Conservation (phyloP, 495 filamentous ascomycete genomes). For the Pyronema domesticum region DNA sequence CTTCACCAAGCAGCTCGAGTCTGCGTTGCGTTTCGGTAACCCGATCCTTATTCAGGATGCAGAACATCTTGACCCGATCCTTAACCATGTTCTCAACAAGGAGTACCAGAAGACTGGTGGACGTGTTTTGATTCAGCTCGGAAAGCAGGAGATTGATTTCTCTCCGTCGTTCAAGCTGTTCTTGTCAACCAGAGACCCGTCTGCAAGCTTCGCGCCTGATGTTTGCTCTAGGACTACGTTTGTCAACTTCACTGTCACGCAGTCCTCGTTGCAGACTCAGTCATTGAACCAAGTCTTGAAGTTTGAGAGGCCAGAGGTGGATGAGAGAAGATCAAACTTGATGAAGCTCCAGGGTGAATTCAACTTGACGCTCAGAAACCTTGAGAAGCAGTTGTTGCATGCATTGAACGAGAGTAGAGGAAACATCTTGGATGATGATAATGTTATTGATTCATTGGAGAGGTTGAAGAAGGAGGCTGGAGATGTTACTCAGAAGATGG, state of each 20-base stretch:
- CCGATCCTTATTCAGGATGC: conserved; percentile 97
- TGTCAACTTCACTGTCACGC: conserved; percentile 98
- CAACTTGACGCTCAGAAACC: conserved; percentile 82
- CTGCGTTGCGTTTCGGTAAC: conserved; percentile 90
- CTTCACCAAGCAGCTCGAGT: conserved; percentile 94
- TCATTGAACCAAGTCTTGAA: conserved; percentile 93
- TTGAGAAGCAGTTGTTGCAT: conserved; percentile 88
- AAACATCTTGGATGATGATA: conserved; percentile 96
- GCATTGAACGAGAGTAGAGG: conserved; percentile 93
- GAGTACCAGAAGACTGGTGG: conserved; percentile 99
- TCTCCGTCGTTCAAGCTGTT: conserved; percentile 93
- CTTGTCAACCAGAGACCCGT: conserved; percentile 87
- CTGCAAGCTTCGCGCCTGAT: conserved; percentile 90
- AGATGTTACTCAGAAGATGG: conserved; percentile 90
- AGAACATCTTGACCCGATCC: conserved; percentile 86
- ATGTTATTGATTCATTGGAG: conserved; percentile 93
- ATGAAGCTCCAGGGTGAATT: conserved; percentile 99
- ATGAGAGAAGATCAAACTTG: conserved; percentile 83
- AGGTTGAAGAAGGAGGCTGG: conserved; percentile 93
- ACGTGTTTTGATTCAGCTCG: conserved; percentile 92
- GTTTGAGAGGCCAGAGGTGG: conserved; percentile 94
- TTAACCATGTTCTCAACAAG: conserved; percentile 98
- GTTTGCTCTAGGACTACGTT: conserved; percentile 96
- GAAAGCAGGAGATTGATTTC: conserved; percentile 98
- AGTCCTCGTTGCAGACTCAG: conserved; percentile 95